Conservation (phyloP, 2,329 filamentous ascomycete genomes). For the Penicillium nordicum region DNA sequence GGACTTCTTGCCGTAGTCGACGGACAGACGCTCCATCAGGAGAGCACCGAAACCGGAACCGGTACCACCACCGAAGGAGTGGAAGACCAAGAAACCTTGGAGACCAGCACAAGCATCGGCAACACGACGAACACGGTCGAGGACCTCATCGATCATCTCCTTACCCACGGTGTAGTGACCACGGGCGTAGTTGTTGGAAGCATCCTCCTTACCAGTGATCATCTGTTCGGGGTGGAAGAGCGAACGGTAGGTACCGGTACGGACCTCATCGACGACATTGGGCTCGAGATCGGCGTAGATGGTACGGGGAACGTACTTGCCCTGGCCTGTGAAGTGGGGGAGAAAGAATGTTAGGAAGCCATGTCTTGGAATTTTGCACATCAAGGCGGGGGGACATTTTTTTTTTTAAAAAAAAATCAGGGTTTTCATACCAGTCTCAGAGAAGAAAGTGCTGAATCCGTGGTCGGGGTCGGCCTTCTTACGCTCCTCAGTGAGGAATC, state of each 20-base stretch:
- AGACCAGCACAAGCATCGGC: conserved; percentile 98
- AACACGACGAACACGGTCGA: conserved; percentile 96
- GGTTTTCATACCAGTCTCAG: conserved; percentile 79
- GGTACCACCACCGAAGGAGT: conserved; percentile 98
- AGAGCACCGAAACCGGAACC: conserved; percentile 98
- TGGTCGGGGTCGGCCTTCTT: conserved; percentile 90
- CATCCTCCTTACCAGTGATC: conserved; percentile 99
- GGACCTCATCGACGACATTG: conserved; percentile 98
- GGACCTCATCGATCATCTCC: conserved; percentile 96
- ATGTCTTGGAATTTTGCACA: conserved; percentile 10
- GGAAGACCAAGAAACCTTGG: conserved; percentile 99
- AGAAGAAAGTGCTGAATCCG: conserved; percentile 99
- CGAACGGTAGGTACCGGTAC: conserved; percentile 91
- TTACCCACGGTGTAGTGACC: conserved; percentile 99
- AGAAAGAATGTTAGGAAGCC: conserved; percentile 18
- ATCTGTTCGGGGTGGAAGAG: conserved; percentile 99
- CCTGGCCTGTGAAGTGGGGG: conserved; percentile 64
- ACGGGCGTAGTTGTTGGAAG: conserved; percentile 99
- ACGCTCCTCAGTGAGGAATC: conserved; percentile 96
- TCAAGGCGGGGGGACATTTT: conserved; percentile 8
- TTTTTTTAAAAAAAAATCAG: conserved; percentile 11
- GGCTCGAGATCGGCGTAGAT: conserved; percentile 99
- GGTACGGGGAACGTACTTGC: conserved; percentile 97
- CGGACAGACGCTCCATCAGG: conserved; percentile 96
- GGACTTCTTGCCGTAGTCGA: conserved; percentile 99